Evolutionary conservation across 2,329 filamentous ascomycete species (phyloP), one percentile per base, ranked within the genome.

Genomic region (Penicillium sp.): DNA sequence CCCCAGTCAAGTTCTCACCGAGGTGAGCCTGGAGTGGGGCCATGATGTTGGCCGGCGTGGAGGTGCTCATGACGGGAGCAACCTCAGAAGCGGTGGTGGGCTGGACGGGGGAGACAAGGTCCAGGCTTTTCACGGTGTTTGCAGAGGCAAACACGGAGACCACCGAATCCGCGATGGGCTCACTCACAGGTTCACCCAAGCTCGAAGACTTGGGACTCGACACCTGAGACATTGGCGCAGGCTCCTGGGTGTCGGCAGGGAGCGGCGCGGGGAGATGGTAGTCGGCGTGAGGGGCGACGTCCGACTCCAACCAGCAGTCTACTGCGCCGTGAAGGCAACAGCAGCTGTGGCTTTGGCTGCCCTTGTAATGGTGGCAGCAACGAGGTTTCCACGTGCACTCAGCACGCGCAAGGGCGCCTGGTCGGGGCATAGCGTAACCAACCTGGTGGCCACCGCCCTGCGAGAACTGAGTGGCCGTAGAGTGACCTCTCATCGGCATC

Each of bases 291-390:
- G 10, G 42, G 14, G 10, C 17, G 20, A 14, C 5, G 12, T 47
- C 38, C 25, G 22, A n/a, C 14, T 25, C n/a, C 34, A 43, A 28
- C 35, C 49, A 49, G 47, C 57, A 55, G 25, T 59, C 39, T 14
- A 31, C 53, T 38, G 53, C 42, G 20, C 20, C 34, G 17, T 59
- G 57, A 22, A 50, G 28, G 49, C 57, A 59, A 22, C 57, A 59
- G 50, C 57, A 59, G 34, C 41, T 58, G 28, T 20, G 51, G 14
- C 47, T 45, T n/a, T n/a, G 53, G 43, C 17, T 35, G 20, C 49
- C 8, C 25, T 50, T 20, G 42, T 34, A 37, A 15, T 52, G 39
- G 35, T 60, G 54, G 37, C 41, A 48, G 48, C 49, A 41, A 52
- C 58, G 28, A 31, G 28, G 28, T 31, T 31, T 31, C 28, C 28